Evolutionary conservation across 306 rosid genomes (phyloP).

Genomic region (Vigna hirtella): DNA sequence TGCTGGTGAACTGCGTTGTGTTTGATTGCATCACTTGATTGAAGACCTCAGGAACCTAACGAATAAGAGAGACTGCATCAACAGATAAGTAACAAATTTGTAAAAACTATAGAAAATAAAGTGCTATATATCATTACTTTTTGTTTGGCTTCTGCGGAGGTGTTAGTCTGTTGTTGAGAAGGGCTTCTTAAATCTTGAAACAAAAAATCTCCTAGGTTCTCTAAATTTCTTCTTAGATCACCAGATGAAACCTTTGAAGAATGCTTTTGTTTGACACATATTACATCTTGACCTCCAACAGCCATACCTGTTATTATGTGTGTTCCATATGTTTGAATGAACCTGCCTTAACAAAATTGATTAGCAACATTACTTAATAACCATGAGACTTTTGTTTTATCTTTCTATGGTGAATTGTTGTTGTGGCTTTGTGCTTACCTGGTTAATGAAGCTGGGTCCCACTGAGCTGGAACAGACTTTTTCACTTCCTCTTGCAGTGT

Average conservation of each 20-base stretch:
- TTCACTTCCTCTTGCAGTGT: constrained; percentile 70
- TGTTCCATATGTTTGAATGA: constrained; percentile 83
- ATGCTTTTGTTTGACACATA: constrained; percentile 81
- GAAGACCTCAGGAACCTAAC: constrained; percentile 85
- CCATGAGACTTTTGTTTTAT: background rate
- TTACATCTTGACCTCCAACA: constrained; percentile 93
- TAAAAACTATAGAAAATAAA: constrained; percentile 1
- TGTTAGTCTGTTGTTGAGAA: constrained; percentile 57
- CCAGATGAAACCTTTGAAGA: constrained; percentile 79
- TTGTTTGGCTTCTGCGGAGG: constrained; percentile 57
- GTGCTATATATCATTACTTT: constrained; percentile 39
- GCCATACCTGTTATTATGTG: constrained; percentile 92
- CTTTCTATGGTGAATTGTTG: background rate
- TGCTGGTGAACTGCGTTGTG: constrained; percentile 69
- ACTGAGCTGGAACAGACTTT: constrained; percentile 83
- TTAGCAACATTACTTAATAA: constrained; percentile 50
- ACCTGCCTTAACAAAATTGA: constrained; percentile 76
- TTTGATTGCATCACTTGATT: constrained; percentile 73
- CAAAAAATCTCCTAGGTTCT: constrained; percentile 81
- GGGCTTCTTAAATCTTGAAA: constrained; percentile 80
- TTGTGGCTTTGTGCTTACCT: constrained; percentile 55
- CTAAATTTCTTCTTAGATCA: constrained; percentile 79
- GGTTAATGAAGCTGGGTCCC: constrained; percentile 79
- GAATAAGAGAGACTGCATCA: constrained; percentile 33
- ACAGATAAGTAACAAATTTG: constrained; percentile 18